phyloP scores from a whole-genome alignment of 73 alveolate species.

The Tetrahymena elliotti region DNA sequence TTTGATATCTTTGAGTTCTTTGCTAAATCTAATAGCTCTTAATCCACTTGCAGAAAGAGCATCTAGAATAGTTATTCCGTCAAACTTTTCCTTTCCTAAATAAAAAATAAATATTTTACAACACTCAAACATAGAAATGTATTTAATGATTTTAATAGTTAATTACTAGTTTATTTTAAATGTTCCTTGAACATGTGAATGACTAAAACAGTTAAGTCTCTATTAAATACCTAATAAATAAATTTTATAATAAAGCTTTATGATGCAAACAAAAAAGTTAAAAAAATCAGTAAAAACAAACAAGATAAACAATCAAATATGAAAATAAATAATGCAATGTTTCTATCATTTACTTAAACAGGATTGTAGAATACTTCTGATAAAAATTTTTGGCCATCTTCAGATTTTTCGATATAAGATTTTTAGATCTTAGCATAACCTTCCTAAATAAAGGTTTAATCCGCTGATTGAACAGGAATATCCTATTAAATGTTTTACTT shows the following conservation, averaged over 20 bases:
- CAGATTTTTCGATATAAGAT: background rate
- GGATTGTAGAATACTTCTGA: constrained; percentile 85
- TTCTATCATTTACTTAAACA: constrained; percentile 53
- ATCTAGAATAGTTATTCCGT: constrained; percentile 74
- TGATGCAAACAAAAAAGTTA: no score
- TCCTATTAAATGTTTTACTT: background rate
- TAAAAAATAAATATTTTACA: background rate
- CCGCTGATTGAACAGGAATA: constrained; percentile 1
- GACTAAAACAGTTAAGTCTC: constrained; percentile 85
- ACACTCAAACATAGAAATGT: background rate
- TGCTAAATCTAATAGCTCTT: constrained; percentile 79
- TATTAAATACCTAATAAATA: constrained; percentile 45
- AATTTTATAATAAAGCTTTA: background rate
- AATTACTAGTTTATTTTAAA: constrained; percentile 35
- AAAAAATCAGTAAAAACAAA: no score
- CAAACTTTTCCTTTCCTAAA: constrained; percentile 42
- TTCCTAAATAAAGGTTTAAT: constrained; percentile 22
- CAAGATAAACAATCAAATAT: background rate
- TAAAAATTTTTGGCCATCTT: constrained; percentile 16
- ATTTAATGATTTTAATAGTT: background rate
- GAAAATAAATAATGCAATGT: no score
- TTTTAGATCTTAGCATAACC: constrained; percentile 37
- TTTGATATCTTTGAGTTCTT: constrained; percentile 72
- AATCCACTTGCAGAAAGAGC: constrained; percentile 95
- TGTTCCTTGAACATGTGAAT: constrained; percentile 61